Evolutionary conservation across 768 basidiomycete genomes (phyloP).

Genomic region (Mycena alexandri): DNA sequence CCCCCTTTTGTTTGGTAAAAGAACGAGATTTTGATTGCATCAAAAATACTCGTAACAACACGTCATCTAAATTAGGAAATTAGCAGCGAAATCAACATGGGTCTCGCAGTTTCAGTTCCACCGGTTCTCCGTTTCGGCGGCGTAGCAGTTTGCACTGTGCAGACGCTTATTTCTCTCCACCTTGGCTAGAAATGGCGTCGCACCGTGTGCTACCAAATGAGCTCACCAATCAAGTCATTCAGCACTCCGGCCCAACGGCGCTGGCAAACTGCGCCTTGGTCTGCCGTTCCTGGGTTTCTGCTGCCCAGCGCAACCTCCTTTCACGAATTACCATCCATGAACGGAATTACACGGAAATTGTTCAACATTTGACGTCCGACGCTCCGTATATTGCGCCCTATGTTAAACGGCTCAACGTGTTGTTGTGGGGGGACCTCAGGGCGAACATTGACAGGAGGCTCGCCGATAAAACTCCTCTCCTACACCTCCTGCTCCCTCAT

Average conservation of each 20-base stretch:
- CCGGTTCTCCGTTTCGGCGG: too few relatives aligned
- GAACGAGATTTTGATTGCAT: too few relatives aligned
- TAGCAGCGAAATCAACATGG: too few relatives aligned
- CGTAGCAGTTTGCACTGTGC: too few relatives aligned
- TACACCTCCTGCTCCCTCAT: slow-evolving; percentile 30
- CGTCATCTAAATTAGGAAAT: too few relatives aligned
- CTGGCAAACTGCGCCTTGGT: slow-evolving; percentile 32
- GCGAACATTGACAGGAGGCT: slow-evolving; percentile 3
- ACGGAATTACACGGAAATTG: slow-evolving; percentile 19
- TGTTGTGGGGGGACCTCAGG: slow-evolving; percentile 29
- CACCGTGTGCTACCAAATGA: slow-evolving; percentile 25
- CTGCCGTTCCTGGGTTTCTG: slow-evolving; percentile 24
- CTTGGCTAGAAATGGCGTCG: not conserved
- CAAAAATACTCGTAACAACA: too few relatives aligned
- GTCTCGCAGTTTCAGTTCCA: too few relatives aligned
- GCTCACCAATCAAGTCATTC: slow-evolving; percentile 27
- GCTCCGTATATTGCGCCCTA: slow-evolving; percentile 15
- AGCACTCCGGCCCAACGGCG: slow-evolving; percentile 15
- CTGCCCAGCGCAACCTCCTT: slow-evolving; percentile 28
- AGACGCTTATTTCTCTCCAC: not conserved
- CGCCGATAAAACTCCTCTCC: slow-evolving; percentile 17
- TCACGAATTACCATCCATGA: slow-evolving; percentile 28
- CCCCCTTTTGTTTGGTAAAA: too few relatives aligned
- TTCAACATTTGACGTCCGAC: slow-evolving; percentile 17
- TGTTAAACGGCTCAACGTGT: slow-evolving; percentile 26